phyloP scores from a whole-genome alignment of 331 rosid genomes.

The Pyrus hybrid region DNA sequence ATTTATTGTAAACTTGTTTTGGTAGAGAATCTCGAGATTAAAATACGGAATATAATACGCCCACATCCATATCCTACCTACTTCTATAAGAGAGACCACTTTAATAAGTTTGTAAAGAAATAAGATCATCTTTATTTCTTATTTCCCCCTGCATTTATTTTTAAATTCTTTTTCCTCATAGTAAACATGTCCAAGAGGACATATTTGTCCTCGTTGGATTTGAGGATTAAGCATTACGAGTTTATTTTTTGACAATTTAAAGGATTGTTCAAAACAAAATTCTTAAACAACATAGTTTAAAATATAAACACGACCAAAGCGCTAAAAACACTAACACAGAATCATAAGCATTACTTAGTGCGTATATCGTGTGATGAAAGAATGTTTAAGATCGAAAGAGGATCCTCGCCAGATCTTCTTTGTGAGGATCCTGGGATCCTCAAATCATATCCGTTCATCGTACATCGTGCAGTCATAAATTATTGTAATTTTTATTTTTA shows the following conservation, averaged over 20 bases:
- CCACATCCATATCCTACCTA: background rate
- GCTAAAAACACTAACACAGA: background rate
- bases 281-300: background rate
- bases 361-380: background rate
- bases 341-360: background rate
- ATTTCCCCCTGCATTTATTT: no score
- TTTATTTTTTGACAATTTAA: background rate
- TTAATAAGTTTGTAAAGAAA: background rate
- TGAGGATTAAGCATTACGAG: background rate
- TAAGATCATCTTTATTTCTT: background rate
- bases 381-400: background rate
- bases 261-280: background rate
- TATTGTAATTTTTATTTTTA: no score
- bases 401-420: no score
- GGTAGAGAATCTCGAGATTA: background rate
- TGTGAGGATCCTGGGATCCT: no score
- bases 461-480: no score
- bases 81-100: background rate
- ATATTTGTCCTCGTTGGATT: background rate
- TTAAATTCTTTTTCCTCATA: background rate
- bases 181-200: background rate
- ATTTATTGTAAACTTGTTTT: background rate
- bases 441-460: no score
- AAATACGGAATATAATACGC: background rate
- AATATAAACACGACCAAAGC: background rate